phyloP scores from a whole-genome alignment of 495 filamentous ascomycete genomes.

The Podospora tetraspora region DNA sequence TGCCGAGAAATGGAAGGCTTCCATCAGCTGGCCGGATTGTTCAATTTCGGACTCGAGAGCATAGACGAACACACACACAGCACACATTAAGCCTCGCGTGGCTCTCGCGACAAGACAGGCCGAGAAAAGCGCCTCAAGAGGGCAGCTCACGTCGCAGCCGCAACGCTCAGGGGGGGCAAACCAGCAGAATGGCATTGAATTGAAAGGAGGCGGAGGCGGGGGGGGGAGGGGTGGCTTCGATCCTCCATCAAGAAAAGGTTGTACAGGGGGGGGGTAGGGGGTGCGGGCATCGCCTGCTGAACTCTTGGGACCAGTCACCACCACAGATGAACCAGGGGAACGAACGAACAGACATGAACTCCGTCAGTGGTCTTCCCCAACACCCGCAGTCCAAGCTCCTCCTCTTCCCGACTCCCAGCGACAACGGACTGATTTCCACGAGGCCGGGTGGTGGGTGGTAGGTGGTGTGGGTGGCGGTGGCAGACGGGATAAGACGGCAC shows the following conservation, averaged over 20 bases:
- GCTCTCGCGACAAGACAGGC: background rate
- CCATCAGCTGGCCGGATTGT: background rate
- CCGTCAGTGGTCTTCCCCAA: background rate
- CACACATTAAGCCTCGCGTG: background rate
- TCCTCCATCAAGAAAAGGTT: background rate
- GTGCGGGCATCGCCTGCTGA: background rate
- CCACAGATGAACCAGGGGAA: background rate
- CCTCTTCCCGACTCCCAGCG: background rate
- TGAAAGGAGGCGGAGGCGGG: background rate
- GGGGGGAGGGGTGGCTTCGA: background rate
- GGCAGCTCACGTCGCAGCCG: background rate
- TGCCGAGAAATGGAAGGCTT: too few relatives aligned
- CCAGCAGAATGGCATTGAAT: background rate
- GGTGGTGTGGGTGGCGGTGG: background rate
- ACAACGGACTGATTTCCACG: background rate
- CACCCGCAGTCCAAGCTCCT: background rate
- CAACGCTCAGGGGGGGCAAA: background rate
- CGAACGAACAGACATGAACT: background rate
- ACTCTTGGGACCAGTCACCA: background rate
- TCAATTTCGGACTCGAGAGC: background rate
- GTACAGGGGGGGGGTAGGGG: background rate
- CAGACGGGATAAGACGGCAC: background rate
- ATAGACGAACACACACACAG: background rate
- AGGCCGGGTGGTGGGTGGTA: background rate
- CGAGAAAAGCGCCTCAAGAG: background rate